Evolutionary conservation across 495 filamentous ascomycete species (phyloP).

Genomic region (Penicillium lividum): DNA sequence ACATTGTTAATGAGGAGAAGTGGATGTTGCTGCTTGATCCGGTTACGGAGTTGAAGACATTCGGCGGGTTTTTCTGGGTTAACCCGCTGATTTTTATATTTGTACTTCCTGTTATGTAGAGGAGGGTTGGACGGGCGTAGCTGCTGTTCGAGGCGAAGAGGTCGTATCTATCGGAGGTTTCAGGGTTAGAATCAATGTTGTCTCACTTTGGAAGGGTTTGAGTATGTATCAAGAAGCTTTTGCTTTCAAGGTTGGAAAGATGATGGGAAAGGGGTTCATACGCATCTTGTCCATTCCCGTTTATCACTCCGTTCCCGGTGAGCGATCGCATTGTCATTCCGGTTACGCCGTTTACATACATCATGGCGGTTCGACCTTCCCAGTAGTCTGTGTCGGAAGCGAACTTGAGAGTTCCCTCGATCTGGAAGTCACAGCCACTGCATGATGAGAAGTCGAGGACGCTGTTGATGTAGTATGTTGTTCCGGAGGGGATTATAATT

Average conservation of each 20-base stretch:
- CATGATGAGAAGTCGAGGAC: slow-evolving; percentile 42
- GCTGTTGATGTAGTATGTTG: slow-evolving; percentile 43
- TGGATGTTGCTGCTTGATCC: slow-evolving; percentile 32
- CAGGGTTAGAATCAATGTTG: no score
- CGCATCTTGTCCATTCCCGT: slow-evolving; percentile 48
- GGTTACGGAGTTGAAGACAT: slow-evolving; percentile 44
- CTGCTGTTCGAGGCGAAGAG: slow-evolving; percentile 36
- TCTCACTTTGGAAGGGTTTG: no score
- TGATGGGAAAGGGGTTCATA: slow-evolving; percentile 9
- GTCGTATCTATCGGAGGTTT: slow-evolving; percentile 31
- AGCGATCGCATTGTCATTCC: slow-evolving; percentile 39
- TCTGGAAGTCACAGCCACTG: slow-evolving; percentile 40
- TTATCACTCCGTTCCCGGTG: slow-evolving; percentile 43
- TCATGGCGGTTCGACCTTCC: slow-evolving; percentile 41
- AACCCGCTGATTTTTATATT: slow-evolving; percentile 37
- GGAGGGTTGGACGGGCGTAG: slow-evolving; percentile 41
- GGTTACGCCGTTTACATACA: slow-evolving; percentile 34
- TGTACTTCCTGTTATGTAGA: slow-evolving; percentile 41
- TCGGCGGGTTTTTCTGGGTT: slow-evolving; percentile 42
- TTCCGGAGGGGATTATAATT: slow-evolving; percentile 42
- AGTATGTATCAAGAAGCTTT: no score
- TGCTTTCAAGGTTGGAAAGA: no score
- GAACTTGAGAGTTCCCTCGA: slow-evolving; percentile 44
- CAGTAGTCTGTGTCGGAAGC: slow-evolving; percentile 38
- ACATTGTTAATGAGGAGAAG: slow-evolving; percentile 36